Conservation (phyloP, 2,329 filamentous ascomycete species). For the Zymoseptoria brevis region DNA sequence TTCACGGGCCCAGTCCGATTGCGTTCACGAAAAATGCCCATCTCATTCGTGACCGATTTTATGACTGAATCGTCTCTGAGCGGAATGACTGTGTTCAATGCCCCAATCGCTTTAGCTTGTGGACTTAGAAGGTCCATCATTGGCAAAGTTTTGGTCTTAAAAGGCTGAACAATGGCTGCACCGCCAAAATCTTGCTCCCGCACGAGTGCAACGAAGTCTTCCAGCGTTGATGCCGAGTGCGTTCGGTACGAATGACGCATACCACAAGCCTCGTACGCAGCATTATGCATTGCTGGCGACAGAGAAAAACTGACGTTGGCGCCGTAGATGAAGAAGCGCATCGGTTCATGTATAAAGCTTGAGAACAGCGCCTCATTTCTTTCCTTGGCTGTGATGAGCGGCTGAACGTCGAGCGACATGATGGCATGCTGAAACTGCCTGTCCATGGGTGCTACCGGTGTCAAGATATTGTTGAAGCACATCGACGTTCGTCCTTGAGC, state of each 20-base stretch:
- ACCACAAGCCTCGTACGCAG: constrained; percentile 58
- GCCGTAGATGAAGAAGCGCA: constrained; percentile 69
- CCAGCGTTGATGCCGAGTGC: constrained; percentile 54
- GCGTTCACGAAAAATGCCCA: constrained; percentile 47
- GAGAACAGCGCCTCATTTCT: constrained; percentile 59
- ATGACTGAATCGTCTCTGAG: constrained; percentile 49
- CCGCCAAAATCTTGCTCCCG: constrained; percentile 60
- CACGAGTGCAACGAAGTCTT: constrained; percentile 52
- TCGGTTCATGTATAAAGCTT: constrained; percentile 58
- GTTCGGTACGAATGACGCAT: constrained; percentile 62
- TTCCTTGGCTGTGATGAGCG: constrained; percentile 52
- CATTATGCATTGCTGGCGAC: constrained; percentile 70
- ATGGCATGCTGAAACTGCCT: neutral
- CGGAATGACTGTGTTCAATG: constrained; percentile 68
- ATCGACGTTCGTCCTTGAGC: constrained; percentile 55
- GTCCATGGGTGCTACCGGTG: constrained; percentile 40
- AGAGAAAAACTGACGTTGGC: constrained; percentile 63
- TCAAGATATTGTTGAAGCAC: constrained; percentile 58
- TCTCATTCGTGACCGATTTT: constrained; percentile 36
- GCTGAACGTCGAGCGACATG: constrained; percentile 14
- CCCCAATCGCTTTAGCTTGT: constrained; percentile 66
- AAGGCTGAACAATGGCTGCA: constrained; percentile 63
- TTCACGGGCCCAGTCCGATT: constrained; percentile 59
- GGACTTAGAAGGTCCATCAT: constrained; percentile 59
- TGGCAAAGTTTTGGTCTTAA: constrained; percentile 63